Evolutionary conservation across 129 eudicot genomes (phyloP).

Genomic region (Sambucus nigra): DNA sequence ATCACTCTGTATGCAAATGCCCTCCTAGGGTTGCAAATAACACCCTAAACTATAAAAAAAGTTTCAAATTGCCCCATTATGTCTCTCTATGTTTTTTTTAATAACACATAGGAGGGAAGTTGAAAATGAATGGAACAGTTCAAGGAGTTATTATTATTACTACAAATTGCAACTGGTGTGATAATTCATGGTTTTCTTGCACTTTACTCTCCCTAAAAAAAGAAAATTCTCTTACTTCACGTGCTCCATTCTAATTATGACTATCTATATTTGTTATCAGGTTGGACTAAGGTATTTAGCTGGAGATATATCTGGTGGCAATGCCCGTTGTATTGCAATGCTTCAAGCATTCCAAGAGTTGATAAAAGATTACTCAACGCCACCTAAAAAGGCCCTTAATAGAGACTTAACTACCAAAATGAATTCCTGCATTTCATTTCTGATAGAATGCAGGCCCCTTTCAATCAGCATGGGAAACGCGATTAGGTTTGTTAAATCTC

Average conservation of each 20-base stretch:
- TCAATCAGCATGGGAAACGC: conserved; percentile 98
- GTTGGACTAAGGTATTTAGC: conserved; percentile 81
- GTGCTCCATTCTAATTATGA: background rate
- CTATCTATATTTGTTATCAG: conserved; percentile 28
- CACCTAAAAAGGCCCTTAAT: conserved; percentile 59
- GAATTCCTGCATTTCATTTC: conserved; percentile 67
- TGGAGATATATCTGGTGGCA: conserved; percentile 94
- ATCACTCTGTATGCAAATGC: no score
- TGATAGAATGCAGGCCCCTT: conserved; percentile 91
- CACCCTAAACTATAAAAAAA: no score
- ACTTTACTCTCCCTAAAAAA: background rate
- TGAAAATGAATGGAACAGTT: no score
- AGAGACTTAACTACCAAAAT: conserved; percentile 85
- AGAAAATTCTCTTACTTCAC: background rate
- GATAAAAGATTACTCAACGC: conserved; percentile 69
- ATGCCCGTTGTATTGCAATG: conserved; percentile 99
- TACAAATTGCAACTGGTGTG: no score
- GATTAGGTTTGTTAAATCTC: conserved; percentile 67
- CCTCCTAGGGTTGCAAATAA: no score
- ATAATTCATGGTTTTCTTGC: no score
- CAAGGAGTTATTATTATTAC: no score
- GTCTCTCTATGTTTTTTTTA: no score
- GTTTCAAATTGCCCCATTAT: no score
- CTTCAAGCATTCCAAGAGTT: conserved; percentile 94
- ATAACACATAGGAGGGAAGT: no score